Conservation (phyloP, 192 early-diverging fungal species). For the Coemansia sp. region DNA sequence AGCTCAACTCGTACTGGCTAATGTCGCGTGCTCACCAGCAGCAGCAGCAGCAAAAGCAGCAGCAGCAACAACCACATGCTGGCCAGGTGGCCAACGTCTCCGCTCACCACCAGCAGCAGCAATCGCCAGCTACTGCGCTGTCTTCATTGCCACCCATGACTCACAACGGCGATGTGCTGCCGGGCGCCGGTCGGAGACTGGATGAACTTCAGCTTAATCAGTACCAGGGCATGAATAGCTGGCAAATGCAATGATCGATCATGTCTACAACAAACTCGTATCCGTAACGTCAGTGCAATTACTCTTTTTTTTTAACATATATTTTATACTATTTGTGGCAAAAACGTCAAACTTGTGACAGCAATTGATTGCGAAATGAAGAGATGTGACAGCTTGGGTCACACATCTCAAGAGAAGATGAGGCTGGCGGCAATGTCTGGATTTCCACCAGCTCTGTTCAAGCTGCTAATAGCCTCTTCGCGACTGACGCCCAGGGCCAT, state of each 20-base stretch:
- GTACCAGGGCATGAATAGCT: slow-evolving; percentile 33
- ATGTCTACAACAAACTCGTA: background rate
- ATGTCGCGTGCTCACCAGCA: slow-evolving; percentile 37
- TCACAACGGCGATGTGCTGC: slow-evolving; percentile 16
- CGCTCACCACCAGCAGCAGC: slow-evolving; percentile 19
- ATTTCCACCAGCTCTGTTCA: slow-evolving; percentile 83
- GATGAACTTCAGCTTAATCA: slow-evolving; percentile 38
- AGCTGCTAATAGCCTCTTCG: slow-evolving; percentile 75
- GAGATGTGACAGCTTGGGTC: background rate
- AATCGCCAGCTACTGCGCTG: slow-evolving; percentile 10
- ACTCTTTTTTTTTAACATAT: too few species aligned
- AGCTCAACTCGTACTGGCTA: slow-evolving; percentile 32
- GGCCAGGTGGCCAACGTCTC: slow-evolving; percentile 4
- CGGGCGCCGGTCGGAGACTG: slow-evolving; percentile 20
- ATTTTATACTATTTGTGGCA: background rate
- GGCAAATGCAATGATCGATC: slow-evolving; percentile 25
- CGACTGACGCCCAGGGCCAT: slow-evolving; percentile 79
- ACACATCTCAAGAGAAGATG: slow-evolving; percentile 62
- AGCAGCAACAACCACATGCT: slow-evolving; percentile 16
- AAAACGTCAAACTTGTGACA: background rate
- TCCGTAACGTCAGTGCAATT: too few species aligned
- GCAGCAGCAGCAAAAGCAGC: slow-evolving; percentile 21
- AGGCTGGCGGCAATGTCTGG: slow-evolving; percentile 85
- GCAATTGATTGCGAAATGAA: background rate
- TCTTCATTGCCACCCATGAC: slow-evolving; percentile 31